phyloP scores from a whole-genome alignment of 176 grass and related monocot species.

The Guadua angustifolia region DNA sequence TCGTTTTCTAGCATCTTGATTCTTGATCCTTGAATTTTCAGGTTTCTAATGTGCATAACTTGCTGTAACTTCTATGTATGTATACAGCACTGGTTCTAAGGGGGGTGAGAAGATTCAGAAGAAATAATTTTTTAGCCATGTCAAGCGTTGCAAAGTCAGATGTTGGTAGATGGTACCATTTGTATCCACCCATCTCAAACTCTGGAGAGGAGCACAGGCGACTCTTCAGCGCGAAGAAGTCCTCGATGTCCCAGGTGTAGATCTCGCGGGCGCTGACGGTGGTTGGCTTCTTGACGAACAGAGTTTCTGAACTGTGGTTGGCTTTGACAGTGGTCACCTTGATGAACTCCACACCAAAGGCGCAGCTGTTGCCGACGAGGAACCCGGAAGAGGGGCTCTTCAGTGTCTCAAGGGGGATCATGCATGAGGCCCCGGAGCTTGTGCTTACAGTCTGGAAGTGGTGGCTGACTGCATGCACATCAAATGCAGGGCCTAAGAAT shows the following conservation, averaged over 20 bases:
- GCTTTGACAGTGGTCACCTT: constrained; percentile 17
- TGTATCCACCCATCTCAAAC: constrained; percentile 36
- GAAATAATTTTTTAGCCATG: not conserved
- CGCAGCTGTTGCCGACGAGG: constrained; percentile 16
- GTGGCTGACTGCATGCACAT: constrained; percentile 28
- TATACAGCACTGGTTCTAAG: too few relatives aligned
- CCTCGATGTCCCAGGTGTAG: constrained; percentile 39
- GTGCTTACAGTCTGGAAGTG: constrained; percentile 25
- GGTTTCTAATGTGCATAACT: not conserved
- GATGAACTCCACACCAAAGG: constrained; percentile 46
- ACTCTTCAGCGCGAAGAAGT: constrained; percentile 33
- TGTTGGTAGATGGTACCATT: constrained; percentile 28
- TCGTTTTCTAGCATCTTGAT: not conserved
- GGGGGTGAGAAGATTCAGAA: too few relatives aligned
- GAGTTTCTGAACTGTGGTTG: not conserved
- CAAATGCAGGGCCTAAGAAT: not conserved
- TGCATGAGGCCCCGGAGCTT: constrained; percentile 22
- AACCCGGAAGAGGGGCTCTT: constrained; percentile 20
- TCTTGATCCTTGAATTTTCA: not conserved
- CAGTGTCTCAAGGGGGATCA: constrained; percentile 40
- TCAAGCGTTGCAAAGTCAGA: not conserved
- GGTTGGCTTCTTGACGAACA: constrained; percentile 35
- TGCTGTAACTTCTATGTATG: not conserved
- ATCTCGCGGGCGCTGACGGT: not conserved
- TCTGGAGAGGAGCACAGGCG: not conserved